A percentile compares a stretch with the other conserved stretches of the same genome.
These are phyloP conservation scores for Xylariaceae sp. DNA, from an alignment of 2,329 filamentous ascomycete species.

Conservation along the genomic window DNA sequence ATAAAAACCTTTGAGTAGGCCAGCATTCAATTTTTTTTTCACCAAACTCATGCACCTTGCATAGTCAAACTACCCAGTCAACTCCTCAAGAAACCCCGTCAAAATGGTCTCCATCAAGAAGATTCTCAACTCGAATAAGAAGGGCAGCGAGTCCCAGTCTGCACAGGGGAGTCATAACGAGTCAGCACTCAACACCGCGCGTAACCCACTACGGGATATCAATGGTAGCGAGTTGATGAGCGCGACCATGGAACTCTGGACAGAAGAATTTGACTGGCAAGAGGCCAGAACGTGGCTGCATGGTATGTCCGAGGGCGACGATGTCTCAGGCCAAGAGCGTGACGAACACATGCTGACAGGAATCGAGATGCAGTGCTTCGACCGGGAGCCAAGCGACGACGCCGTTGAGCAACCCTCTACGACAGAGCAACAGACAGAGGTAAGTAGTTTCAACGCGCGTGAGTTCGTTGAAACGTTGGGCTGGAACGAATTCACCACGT, in stretches of 20 bases:
- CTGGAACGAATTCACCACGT: constrained; percentile 16
- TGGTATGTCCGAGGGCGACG: constrained; percentile 16
- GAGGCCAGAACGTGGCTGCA: constrained; percentile 19
- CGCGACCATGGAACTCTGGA: constrained; percentile 14
- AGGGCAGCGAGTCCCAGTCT: not conserved
- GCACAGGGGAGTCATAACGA: constrained; percentile 2
- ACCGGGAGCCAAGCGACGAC: constrained; percentile 19
- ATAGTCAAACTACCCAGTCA: no score
- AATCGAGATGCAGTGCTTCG: constrained; percentile 21
- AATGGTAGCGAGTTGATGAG: not conserved
- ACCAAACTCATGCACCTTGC: no score
- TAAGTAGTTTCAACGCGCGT: constrained; percentile 15
- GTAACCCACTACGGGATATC: not conserved
- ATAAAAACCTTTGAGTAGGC: not conserved
- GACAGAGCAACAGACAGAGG: constrained; percentile 16
- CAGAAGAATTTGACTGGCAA: constrained; percentile 16
- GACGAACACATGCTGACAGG: constrained; percentile 19
- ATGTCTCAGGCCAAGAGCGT: constrained; percentile 14
- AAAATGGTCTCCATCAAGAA: constrained; percentile 21
- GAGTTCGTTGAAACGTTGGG: constrained; percentile 23
- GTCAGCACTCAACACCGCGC: constrained; percentile 3
- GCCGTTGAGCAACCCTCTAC: constrained; percentile 18
- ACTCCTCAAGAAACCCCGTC: not conserved
- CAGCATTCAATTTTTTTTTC: not conserved
- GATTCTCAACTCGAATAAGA: constrained; percentile 9